Conservation (phyloP, 306 rosid genomes). For the Pterocarpus macrocarpus region DNA sequence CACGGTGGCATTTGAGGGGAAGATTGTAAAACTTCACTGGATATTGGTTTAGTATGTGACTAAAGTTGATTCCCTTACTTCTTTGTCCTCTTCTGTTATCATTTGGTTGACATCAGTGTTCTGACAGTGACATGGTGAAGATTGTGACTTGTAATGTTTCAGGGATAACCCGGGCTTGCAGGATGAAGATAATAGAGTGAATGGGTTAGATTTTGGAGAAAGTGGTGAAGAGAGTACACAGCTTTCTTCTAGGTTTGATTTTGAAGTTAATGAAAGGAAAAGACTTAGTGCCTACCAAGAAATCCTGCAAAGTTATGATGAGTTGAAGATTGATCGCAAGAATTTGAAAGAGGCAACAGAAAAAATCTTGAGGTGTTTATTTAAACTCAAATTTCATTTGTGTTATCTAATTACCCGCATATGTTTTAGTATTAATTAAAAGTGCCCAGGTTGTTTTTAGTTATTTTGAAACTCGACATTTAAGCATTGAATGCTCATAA, state of each 20-base stretch:
- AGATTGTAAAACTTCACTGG: not conserved
- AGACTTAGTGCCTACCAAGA: slow-evolving; percentile 46
- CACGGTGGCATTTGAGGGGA: slow-evolving; percentile 8
- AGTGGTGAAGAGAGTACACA: slow-evolving; percentile 21
- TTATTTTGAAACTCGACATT: slow-evolving; percentile 12
- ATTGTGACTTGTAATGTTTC: slow-evolving; percentile 48
- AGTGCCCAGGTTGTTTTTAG: not conserved
- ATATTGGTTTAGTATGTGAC: slow-evolving; percentile 11
- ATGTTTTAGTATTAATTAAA: not conserved
- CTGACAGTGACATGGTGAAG: slow-evolving; percentile 28
- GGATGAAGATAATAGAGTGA: slow-evolving; percentile 47
- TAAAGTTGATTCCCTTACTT: slow-evolving; percentile 3
- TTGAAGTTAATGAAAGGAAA: slow-evolving; percentile 51
- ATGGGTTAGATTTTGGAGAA: slow-evolving; percentile 33
- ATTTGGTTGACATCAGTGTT: slow-evolving; percentile 27
- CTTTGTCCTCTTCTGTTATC: slow-evolving; percentile 4
- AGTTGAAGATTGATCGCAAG: slow-evolving; percentile 51
- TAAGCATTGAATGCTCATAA: not conserved
- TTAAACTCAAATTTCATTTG: slow-evolving; percentile 30
- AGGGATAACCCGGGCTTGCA: slow-evolving; percentile 56
- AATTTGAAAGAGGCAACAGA: slow-evolving; percentile 62
- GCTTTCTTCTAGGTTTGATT: slow-evolving; percentile 51
- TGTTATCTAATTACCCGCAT: slow-evolving; percentile 13
- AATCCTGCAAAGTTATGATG: slow-evolving; percentile 61
- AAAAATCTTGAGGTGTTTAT: slow-evolving; percentile 70